Evolutionary conservation across 2,329 filamentous ascomycete genomes (phyloP).

Genomic region (Trichoderma koningii): DNA sequence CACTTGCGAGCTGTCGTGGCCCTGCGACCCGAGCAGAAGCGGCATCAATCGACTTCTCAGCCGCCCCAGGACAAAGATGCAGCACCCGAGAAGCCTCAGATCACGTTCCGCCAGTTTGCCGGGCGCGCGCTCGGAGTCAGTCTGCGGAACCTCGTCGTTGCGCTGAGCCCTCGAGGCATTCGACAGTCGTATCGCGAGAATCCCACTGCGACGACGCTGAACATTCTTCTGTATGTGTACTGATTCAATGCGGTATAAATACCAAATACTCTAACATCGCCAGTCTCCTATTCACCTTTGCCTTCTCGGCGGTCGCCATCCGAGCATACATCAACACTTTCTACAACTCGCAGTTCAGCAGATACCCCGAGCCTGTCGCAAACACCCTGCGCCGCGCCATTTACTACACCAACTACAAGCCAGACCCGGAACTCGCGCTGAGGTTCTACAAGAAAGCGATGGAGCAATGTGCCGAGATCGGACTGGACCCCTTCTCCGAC

Average conservation of each 20-base stretch:
- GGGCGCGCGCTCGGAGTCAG: conserved; percentile 39
- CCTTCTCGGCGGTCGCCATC: conserved; percentile 39
- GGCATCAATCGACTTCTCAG: conserved; percentile 36
- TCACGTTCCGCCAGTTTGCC: conserved; percentile 39
- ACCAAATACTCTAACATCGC: neutral
- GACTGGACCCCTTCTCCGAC: conserved; percentile 86
- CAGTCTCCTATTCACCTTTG: conserved; percentile 38
- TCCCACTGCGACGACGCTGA: conserved; percentile 38
- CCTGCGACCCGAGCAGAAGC: conserved; percentile 35
- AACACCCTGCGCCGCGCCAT: conserved; percentile 79
- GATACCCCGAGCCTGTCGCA: conserved; percentile 69
- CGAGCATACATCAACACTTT: conserved; percentile 57
- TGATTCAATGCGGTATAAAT: too few relatives aligned
- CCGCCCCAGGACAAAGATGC: conserved; percentile 26
- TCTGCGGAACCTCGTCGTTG: conserved; percentile 40
- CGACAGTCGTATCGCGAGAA: conserved; percentile 40
- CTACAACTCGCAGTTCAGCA: conserved; percentile 57
- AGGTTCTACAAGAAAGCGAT: conserved; percentile 83
- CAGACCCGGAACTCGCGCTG: conserved; percentile 74
- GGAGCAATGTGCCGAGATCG: conserved; percentile 68
- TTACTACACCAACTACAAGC: conserved; percentile 78
- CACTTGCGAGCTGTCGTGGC: conserved; percentile 38
- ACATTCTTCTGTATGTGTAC: conserved; percentile 38
- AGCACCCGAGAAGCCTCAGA: conserved; percentile 35
- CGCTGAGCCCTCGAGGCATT: conserved; percentile 42